These are phyloP conservation scores for Spergularia azorica DNA, from an alignment of 179 eudicot genomes.

Conservation along the genomic window DNA sequence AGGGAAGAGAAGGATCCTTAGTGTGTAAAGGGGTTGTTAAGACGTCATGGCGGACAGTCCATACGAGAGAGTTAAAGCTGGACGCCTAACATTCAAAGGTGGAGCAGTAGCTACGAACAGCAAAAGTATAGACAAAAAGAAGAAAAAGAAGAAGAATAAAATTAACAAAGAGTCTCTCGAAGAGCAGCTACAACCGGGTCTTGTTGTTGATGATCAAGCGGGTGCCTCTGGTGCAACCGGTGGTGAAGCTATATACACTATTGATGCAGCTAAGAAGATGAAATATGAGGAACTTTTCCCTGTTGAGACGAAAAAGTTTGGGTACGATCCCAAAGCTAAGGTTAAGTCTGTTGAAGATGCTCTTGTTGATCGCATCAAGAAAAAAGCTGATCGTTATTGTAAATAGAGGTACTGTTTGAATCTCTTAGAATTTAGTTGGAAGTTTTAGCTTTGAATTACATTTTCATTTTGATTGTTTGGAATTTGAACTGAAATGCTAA, in stretches of 20 bases:
- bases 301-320: slow-evolving; percentile 79
- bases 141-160: slow-evolving; percentile 54
- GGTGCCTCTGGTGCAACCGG: slow-evolving; percentile 8
- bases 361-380: slow-evolving; percentile 88
- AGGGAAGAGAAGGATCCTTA: no score
- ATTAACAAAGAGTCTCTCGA: slow-evolving; percentile 19
- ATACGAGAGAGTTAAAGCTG: slow-evolving; percentile 64
- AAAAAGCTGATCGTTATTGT: slow-evolving; percentile 94
- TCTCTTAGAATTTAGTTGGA: background rate
- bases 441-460: background rate
- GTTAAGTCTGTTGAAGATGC: slow-evolving; percentile 69
- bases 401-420: slow-evolving; percentile 38
- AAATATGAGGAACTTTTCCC: slow-evolving; percentile 88
- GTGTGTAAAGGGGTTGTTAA: no score
- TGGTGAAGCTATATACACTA: slow-evolving; percentile 58
- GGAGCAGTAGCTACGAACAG: slow-evolving; percentile 61
- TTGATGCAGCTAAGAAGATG: slow-evolving; percentile 82
- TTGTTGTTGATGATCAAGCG: slow-evolving; percentile 20
- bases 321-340: slow-evolving; percentile 65
- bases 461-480: background rate
- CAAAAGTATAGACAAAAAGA: slow-evolving; percentile 64
- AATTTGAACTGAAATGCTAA: background rate
- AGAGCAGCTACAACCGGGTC: slow-evolving; percentile 21
- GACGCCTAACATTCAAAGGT: slow-evolving; percentile 82
- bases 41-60: slow-evolving; percentile 58